Conservation (phyloP, 805 yeast genomes). For the Jamesozyma gamospora region DNA sequence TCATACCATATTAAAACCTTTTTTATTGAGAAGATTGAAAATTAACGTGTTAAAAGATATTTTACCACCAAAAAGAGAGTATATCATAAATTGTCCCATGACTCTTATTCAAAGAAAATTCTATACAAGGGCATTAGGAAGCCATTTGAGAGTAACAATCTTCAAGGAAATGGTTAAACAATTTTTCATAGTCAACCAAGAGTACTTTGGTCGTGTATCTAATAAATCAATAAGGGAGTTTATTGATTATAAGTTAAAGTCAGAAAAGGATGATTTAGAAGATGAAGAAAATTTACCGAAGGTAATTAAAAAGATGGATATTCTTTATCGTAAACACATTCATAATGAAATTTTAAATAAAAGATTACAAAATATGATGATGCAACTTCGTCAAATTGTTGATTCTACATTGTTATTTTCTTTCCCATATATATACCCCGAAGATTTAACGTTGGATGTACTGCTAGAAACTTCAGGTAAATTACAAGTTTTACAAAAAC, state of each 20-base stretch:
- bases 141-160: constrained; percentile 36
- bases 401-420: constrained; percentile 79
- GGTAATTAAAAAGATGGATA: constrained; percentile 18
- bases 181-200: constrained; percentile 36
- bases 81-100: constrained; percentile 63
- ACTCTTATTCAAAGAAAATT: constrained; percentile 54
- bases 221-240: constrained; percentile 34
- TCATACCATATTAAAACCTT: constrained; percentile 84
- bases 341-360: constrained; percentile 39
- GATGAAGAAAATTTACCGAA: constrained; percentile 7
- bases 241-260: constrained; percentile 30
- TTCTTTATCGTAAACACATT: constrained; percentile 25
- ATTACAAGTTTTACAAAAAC: constrained; percentile 54
- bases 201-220: constrained; percentile 23
- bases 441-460: constrained; percentile 32
- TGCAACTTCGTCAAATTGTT: constrained; percentile 80
- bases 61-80: constrained; percentile 86
- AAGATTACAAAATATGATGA: constrained; percentile 54
- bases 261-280: constrained; percentile 2
- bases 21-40: constrained; percentile 73
- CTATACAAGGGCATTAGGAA: constrained; percentile 42
- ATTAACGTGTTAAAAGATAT: constrained; percentile 51
- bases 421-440: constrained; percentile 54
- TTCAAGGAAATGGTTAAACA: constrained; percentile 42
- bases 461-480: constrained; percentile 60